Evolutionary conservation across 192 early-diverging fungal genomes (phyloP).

Genomic region (Coemansia biformis): DNA sequence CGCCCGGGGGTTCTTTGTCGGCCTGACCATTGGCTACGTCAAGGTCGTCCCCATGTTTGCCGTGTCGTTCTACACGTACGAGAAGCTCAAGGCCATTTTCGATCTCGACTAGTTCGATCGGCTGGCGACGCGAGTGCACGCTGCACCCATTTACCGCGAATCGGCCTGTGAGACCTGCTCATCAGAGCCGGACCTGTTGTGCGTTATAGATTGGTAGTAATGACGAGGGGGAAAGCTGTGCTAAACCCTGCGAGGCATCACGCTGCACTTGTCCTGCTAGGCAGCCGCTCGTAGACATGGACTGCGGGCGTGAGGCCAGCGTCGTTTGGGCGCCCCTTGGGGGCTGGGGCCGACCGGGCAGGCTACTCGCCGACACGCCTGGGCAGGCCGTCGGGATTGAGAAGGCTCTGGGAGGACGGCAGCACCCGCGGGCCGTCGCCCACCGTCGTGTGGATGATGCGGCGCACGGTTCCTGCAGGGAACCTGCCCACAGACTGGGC

Average conservation of each 20-base stretch:
- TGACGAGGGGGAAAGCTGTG: too few relatives aligned
- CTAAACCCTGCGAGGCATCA: too few relatives aligned
- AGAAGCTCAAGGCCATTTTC: slow-evolving; percentile 48
- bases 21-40: slow-evolving; percentile 93
- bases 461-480: slow-evolving; percentile 65
- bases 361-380: slow-evolving; percentile 17
- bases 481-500: slow-evolving; percentile 43
- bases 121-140: too few relatives aligned
- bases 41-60: slow-evolving; percentile 94
- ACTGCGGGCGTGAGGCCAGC: too few relatives aligned
- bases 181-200: too few relatives aligned
- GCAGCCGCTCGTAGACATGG: too few relatives aligned
- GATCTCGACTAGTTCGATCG: slow-evolving; percentile 27
- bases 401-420: slow-evolving; percentile 30
- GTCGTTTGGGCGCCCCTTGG: too few relatives aligned
- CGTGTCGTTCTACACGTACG: slow-evolving; percentile 82
- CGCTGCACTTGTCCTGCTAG: too few relatives aligned
- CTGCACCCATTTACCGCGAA: too few relatives aligned
- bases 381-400: slow-evolving; percentile 42
- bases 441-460: slow-evolving; percentile 85
- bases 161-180: too few relatives aligned
- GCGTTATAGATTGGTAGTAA: too few relatives aligned
- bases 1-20: slow-evolving; percentile 87
- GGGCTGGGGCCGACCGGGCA: too few relatives aligned
- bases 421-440: slow-evolving; percentile 88